These are phyloP conservation scores for Trichoderma virens DNA, from an alignment of 495 filamentous ascomycete genomes.

Conservation along the genomic window DNA sequence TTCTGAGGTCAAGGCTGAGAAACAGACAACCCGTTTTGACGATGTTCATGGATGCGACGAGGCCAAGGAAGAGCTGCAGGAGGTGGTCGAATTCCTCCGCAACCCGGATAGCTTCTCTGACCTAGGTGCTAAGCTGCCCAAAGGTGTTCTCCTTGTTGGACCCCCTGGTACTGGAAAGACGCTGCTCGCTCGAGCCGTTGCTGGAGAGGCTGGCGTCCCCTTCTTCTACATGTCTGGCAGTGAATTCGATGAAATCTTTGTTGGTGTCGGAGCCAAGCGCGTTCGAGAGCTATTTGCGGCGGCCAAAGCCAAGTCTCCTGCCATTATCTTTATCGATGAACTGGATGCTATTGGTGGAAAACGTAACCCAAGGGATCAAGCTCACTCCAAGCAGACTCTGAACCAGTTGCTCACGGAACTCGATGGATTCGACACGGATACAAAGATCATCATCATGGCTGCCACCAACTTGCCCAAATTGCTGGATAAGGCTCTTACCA, in stretches of 20 bases:
- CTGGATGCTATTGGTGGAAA: conserved; percentile 93
- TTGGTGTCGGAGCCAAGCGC: conserved; percentile 95
- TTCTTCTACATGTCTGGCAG: conserved; percentile 99
- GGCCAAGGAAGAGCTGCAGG: conserved; percentile 94
- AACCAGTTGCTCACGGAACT: conserved; percentile 98
- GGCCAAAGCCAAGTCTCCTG: conserved; percentile 81
- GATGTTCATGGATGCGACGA: conserved; percentile 98
- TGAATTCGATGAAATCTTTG: conserved; percentile 97
- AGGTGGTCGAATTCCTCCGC: conserved; percentile 91
- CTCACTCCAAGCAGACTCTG: conserved; percentile 94
- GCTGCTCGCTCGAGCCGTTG: conserved; percentile 90
- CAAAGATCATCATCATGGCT: conserved; percentile 86
- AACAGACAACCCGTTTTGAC: conserved; percentile 82
- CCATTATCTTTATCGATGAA: conserved; percentile 98
- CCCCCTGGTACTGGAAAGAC: conserved; percentile 95
- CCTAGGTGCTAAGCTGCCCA: conserved; percentile 91
- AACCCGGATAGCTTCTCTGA: conserved; percentile 86
- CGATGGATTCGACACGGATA: conserved; percentile 91
- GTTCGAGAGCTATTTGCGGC: conserved; percentile 90
- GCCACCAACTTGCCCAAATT: conserved; percentile 94
- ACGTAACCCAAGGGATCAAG: conserved; percentile 84
- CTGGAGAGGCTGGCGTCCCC: conserved; percentile 92
- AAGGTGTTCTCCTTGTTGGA: conserved; percentile 90
- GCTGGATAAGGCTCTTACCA: conserved; percentile 88
- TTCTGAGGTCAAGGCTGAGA: conserved; percentile 80